phyloP scores from a whole-genome alignment of 129 eudicot genomes.

The Escallonia rubra region DNA sequence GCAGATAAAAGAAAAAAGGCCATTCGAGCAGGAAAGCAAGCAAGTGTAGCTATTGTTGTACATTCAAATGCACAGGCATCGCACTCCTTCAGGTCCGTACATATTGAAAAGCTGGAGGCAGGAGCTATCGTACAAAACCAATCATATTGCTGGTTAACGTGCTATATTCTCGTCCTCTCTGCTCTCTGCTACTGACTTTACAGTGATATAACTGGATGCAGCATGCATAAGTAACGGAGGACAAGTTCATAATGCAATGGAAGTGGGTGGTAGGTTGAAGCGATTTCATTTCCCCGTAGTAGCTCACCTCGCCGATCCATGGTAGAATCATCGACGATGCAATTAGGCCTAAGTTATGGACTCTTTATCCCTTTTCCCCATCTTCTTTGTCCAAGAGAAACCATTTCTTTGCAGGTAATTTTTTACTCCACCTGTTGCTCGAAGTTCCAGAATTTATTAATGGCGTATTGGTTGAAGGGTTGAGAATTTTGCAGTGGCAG shows the following conservation, averaged over 20 bases:
- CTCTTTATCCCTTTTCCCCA: background rate
- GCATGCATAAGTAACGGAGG: background rate
- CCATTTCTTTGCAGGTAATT: background rate
- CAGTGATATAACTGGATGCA: background rate
- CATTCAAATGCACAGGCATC: background rate
- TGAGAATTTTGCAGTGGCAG: too few relatives aligned
- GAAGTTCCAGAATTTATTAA: too few relatives aligned
- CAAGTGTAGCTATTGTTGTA: slow-evolving; percentile 7
- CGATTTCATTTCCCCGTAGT: slow-evolving; percentile 9
- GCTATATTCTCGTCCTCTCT: slow-evolving; percentile 2
- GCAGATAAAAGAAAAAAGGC: slow-evolving; percentile 3
- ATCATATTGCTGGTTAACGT: background rate
- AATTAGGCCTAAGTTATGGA: slow-evolving; percentile 2
- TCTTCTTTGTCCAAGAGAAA: background rate
- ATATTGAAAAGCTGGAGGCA: slow-evolving; percentile 8
- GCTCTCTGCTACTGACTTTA: background rate
- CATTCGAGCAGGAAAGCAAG: slow-evolving; percentile 1
- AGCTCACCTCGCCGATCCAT: slow-evolving; percentile 24
- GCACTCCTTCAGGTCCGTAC: slow-evolving; percentile 14
- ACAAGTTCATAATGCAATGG: background rate
- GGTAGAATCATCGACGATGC: slow-evolving; percentile 10
- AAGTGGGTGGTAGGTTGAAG: slow-evolving; percentile 18
- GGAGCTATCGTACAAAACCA: background rate
- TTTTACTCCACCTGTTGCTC: background rate
- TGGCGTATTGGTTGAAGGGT: too few relatives aligned